A percentile compares a stretch with the other conserved stretches of the same genome.
Evolutionary conservation across 202 grass and related monocot species (phyloP).

Genomic region (Zizania palustris): DNA sequence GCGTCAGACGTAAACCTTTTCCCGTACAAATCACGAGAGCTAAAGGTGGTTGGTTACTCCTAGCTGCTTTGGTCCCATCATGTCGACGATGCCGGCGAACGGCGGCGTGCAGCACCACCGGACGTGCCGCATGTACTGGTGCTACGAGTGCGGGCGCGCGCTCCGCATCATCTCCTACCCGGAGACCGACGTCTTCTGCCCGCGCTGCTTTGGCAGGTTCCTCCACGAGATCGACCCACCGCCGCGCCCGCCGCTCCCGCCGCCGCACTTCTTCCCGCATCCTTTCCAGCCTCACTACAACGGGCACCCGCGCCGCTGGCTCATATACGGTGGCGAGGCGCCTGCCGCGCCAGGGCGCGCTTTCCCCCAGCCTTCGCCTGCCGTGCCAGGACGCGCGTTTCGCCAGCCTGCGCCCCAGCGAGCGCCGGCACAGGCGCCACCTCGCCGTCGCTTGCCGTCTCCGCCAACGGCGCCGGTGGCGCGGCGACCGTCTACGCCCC

Average conservation of each 20-base stretch:
- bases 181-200: constrained; percentile 80
- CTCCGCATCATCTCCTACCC: constrained; percentile 88
- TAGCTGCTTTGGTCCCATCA: neutral
- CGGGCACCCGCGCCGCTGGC: constrained; percentile 57
- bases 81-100: constrained; percentile 38
- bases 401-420: constrained; percentile 5
- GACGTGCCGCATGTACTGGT: constrained; percentile 86
- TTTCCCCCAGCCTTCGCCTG: constrained; percentile 25
- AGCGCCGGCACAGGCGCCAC: constrained; percentile 2
- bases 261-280: constrained; percentile 36
- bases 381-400: constrained; percentile 30
- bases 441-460: constrained; percentile 40
- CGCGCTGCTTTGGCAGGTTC: constrained; percentile 55
- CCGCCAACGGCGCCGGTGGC: constrained; percentile 39
- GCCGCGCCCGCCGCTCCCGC: no score
- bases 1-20: neutral
- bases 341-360: constrained; percentile 21
- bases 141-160: constrained; percentile 80
- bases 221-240: no score
- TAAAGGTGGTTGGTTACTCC: neutral
- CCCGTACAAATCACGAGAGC: neutral
- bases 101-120: constrained; percentile 44
- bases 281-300: constrained; percentile 43
- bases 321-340: constrained; percentile 47
- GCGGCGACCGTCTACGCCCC: constrained; percentile 32